These are phyloP conservation scores for Phellopilus nigrolimitatus DNA, from an alignment of 1,284 basidiomycete species.

Conservation along the genomic window DNA sequence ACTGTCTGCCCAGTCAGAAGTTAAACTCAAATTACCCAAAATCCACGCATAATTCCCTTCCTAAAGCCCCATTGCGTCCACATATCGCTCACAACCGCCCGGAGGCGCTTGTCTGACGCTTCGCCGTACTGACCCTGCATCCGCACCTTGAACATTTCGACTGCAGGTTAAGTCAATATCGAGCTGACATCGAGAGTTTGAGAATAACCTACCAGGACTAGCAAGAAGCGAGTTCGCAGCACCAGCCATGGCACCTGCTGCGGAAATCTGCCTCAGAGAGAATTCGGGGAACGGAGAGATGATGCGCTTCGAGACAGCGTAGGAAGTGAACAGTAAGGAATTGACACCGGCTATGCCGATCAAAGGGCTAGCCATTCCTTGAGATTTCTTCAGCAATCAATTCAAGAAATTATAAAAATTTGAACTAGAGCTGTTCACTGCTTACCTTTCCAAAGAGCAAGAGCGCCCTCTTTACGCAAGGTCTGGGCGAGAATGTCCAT, in stretches of 20 bases:
- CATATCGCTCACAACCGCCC: constrained; percentile 73
- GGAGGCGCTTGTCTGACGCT: constrained; percentile 70
- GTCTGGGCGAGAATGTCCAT: constrained; percentile 86
- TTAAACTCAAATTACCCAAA: constrained; percentile 62
- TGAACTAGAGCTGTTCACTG: neutral
- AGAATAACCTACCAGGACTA: constrained; percentile 62
- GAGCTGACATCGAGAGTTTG: neutral
- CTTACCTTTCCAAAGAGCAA: constrained; percentile 88
- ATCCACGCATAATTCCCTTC: constrained; percentile 91
- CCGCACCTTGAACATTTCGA: constrained; percentile 91
- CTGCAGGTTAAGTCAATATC: constrained; percentile 33
- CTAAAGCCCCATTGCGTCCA: constrained; percentile 82
- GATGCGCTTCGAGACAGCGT: constrained; percentile 74
- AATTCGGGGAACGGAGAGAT: constrained; percentile 86
- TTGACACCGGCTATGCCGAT: constrained; percentile 96
- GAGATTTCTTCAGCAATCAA: neutral
- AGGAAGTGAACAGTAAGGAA: constrained; percentile 90
- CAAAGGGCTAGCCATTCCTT: constrained; percentile 88
- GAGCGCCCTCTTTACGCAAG: constrained; percentile 79
- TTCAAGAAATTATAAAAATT: neutral
- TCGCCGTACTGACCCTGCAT: constrained; percentile 94
- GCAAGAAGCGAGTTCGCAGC: constrained; percentile 85
- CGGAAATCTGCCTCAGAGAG: constrained; percentile 72
- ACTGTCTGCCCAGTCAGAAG: neutral
- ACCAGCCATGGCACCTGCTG: constrained; percentile 89